Percentiles rank a stretch among this genome's conserved stretches.
These are phyloP conservation scores for Macaranga tanarius DNA, from an alignment of 441 rosid genomes.

Conservation along the genomic window DNA sequence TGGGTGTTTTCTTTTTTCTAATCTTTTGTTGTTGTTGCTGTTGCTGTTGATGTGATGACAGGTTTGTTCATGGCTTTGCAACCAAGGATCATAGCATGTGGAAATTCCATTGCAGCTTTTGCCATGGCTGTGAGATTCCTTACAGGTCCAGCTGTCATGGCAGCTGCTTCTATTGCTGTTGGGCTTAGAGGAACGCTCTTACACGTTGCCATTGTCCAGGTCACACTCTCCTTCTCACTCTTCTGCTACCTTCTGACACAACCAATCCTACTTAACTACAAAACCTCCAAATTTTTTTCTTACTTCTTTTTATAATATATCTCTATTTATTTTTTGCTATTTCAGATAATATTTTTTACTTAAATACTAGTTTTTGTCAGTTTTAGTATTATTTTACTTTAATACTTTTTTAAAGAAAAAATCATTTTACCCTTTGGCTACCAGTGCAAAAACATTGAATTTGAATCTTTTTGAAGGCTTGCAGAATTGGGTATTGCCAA, in stretches of 20 bases:
- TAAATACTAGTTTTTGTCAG: slow-evolving; percentile 10
- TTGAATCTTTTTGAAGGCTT: slow-evolving; percentile 18
- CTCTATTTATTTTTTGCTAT: background rate
- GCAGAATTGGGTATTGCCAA: slow-evolving; percentile 6
- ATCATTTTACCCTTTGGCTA: background rate
- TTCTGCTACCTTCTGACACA: slow-evolving; percentile 30
- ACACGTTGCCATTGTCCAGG: slow-evolving; percentile 92
- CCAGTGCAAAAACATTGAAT: slow-evolving; percentile 25
- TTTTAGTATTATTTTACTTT: background rate
- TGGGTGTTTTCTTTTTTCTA: slow-evolving; percentile 19
- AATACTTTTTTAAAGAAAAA: too few species aligned
- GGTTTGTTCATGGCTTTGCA: slow-evolving; percentile 99
- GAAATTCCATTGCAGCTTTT: slow-evolving; percentile 79
- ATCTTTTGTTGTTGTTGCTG: too few species aligned
- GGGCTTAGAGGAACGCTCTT: slow-evolving; percentile 85
- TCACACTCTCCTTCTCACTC: slow-evolving; percentile 14
- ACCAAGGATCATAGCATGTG: slow-evolving; percentile 97
- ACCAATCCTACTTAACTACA: slow-evolving; percentile 33
- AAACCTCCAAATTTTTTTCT: slow-evolving; percentile 19
- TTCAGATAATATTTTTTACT: slow-evolving; percentile 25
- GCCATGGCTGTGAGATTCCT: slow-evolving; percentile 91
- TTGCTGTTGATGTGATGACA: slow-evolving; percentile 32
- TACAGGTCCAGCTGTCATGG: slow-evolving; percentile 94
- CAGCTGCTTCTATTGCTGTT: slow-evolving; percentile 84
- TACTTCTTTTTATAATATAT: background rate